Conservation (phyloP, 371 early-diverging fungal species). For the Haplosporangium sp. region DNA sequence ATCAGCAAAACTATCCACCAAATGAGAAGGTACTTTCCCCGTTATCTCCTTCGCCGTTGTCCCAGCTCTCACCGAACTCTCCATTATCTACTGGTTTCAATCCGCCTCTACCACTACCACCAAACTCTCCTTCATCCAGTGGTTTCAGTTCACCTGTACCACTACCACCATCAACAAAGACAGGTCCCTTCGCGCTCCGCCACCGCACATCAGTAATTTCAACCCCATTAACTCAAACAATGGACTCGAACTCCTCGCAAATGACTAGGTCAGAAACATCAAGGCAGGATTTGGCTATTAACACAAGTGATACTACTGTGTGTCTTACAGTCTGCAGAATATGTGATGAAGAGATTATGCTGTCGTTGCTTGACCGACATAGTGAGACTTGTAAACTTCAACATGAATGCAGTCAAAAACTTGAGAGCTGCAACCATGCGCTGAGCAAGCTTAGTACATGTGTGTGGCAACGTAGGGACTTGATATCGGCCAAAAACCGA, state of each 20-base stretch:
- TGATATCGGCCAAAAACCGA: constrained; percentile 49
- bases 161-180: constrained; percentile 6
- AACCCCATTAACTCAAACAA: constrained; percentile 30
- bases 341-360: constrained; percentile 50
- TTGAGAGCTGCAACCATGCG: constrained; percentile 52
- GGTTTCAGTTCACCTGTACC: constrained; percentile 15
- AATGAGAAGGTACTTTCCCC: constrained; percentile 26
- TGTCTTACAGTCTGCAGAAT: constrained; percentile 48
- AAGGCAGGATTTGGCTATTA: neutral
- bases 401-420: constrained; percentile 53
- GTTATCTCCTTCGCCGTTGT: constrained; percentile 25
- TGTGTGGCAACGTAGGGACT: constrained; percentile 43
- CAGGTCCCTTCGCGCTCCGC: constrained; percentile 32
- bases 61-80: constrained; percentile 32
- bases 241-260: constrained; percentile 20
- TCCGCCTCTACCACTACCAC: constrained; percentile 3
- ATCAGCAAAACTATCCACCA: constrained; percentile 8
- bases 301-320: constrained; percentile 6
- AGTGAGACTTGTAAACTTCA: constrained; percentile 54
- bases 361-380: constrained; percentile 48
- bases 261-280: constrained; percentile 3
- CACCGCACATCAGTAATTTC: constrained; percentile 32
- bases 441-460: constrained; percentile 44
- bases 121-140: constrained; percentile 25
- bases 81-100: constrained; percentile 24